Conservation (phyloP, 2,329 filamentous ascomycete genomes). For the Trichoderma cornu-damae region DNA sequence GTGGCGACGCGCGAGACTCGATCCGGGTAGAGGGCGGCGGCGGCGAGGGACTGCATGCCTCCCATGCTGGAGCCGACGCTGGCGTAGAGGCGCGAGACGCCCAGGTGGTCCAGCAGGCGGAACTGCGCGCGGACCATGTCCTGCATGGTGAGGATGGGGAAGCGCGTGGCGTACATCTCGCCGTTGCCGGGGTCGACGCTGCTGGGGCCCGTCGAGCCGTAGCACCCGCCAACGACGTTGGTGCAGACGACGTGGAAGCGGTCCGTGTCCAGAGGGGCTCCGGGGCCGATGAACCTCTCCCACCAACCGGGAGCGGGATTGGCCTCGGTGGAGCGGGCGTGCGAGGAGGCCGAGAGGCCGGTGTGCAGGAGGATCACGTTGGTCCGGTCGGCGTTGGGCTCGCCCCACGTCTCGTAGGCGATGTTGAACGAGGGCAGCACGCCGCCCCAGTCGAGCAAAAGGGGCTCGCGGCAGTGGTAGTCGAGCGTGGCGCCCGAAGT, state of each 20-base stretch:
- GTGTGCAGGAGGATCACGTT: constrained; percentile 93
- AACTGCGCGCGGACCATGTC: constrained; percentile 99
- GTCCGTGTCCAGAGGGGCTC: constrained; percentile 77
- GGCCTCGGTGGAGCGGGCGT: constrained; percentile 82
- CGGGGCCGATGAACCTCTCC: constrained; percentile 96
- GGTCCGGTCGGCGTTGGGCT: constrained; percentile 69
- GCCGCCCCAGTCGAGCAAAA: constrained; percentile 92
- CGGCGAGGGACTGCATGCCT: constrained; percentile 92
- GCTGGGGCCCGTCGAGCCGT: constrained; percentile 86
- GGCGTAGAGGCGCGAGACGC: constrained; percentile 75
- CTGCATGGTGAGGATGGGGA: constrained; percentile 90
- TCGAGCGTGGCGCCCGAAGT: constrained; percentile 78
- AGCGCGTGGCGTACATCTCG: constrained; percentile 84
- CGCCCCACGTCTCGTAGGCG: constrained; percentile 91
- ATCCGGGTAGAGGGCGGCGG: constrained; percentile 75
- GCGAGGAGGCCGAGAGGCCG: constrained; percentile 91
- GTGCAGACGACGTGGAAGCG: constrained; percentile 94
- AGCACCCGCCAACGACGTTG: constrained; percentile 93
- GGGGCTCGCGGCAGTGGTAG: constrained; percentile 67
- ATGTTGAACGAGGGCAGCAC: constrained; percentile 83
- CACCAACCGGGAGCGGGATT: constrained; percentile 95
- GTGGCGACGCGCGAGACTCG: constrained; percentile 78
- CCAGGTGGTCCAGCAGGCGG: constrained; percentile 72
- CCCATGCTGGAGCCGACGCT: constrained; percentile 97
- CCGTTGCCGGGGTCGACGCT: constrained; percentile 85